Conservation (phyloP, 129 eudicot genomes). For the Helianthus tuberosus region DNA sequence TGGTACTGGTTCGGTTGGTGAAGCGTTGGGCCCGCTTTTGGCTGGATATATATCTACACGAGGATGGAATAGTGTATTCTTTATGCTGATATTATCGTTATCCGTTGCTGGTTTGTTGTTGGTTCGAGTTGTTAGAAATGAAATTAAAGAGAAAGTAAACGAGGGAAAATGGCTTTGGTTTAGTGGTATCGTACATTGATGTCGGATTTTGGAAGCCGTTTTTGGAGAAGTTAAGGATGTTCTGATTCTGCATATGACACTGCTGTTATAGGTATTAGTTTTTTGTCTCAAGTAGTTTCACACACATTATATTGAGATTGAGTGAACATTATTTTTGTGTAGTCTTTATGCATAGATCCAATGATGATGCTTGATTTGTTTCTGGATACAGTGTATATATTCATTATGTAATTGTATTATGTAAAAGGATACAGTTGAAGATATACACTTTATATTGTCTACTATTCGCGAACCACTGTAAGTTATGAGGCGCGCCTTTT, state of each 20-base stretch:
- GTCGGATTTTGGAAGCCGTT: background rate
- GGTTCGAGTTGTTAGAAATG: conserved; percentile 64
- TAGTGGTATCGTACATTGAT: conserved; percentile 37
- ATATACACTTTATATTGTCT: background rate
- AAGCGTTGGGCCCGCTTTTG: conserved; percentile 90
- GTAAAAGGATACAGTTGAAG: background rate
- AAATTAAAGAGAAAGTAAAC: conserved; percentile 59
- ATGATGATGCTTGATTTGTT: conserved; percentile 6
- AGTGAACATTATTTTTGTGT: background rate
- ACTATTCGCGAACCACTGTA: too few species aligned
- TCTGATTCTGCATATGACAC: background rate
- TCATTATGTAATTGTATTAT: background rate
- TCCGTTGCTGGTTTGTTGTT: conserved; percentile 60
- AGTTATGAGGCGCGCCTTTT: too few species aligned
- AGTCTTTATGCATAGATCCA: conserved; percentile 10
- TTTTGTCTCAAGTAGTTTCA: conserved; percentile 3
- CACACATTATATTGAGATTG: conserved; percentile 4
- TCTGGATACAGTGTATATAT: conserved; percentile 24
- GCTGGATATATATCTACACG: conserved; percentile 88
- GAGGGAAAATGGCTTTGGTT: conserved; percentile 76
- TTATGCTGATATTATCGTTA: conserved; percentile 74
- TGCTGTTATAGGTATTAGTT: background rate
- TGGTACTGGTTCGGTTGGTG: conserved; percentile 97
- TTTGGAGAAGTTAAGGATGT: conserved; percentile 21
- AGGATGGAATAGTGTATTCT: conserved; percentile 90